Percentiles rank a stretch among this genome's conserved stretches.
These are phyloP conservation scores for Stemphylium lycopersici DNA, from an alignment of 2,329 filamentous ascomycete genomes.

Conservation along the genomic window DNA sequence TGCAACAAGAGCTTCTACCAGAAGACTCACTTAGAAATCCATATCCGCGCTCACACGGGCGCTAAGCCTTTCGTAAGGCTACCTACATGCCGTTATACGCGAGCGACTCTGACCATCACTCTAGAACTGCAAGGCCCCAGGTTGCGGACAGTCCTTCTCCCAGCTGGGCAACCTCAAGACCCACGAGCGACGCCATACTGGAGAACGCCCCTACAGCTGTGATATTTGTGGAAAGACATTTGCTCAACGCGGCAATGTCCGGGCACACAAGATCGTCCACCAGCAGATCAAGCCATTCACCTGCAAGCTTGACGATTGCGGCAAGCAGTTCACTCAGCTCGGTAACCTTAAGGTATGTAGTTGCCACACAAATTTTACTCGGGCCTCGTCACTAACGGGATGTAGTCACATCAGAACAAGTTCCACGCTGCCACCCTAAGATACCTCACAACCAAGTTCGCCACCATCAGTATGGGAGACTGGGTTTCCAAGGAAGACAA, in stretches of 20 bases:
- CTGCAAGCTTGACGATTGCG: constrained; percentile 82
- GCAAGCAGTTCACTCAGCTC: constrained; percentile 86
- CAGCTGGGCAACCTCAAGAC: constrained; percentile 93
- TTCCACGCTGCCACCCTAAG: constrained; percentile 81
- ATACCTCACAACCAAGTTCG: constrained; percentile 73
- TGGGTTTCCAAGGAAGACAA: constrained; percentile 71
- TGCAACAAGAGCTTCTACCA: constrained; percentile 87
- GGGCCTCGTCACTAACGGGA: constrained; percentile 15
- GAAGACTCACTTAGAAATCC: constrained; percentile 91
- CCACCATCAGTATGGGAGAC: constrained; percentile 65
- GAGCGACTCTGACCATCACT: constrained; percentile 15
- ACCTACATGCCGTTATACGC: not conserved
- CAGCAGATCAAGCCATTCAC: constrained; percentile 76
- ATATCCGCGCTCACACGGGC: constrained; percentile 85
- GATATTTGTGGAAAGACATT: constrained; percentile 81
- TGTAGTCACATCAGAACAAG: constrained; percentile 87
- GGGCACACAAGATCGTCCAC: constrained; percentile 83
- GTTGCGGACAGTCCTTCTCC: constrained; percentile 81
- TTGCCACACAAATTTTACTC: too few species aligned
- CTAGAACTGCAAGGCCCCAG: constrained; percentile 70
- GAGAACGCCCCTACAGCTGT: constrained; percentile 83
- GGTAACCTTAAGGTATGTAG: constrained; percentile 82
- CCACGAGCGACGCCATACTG: constrained; percentile 85
- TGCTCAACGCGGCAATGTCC: constrained; percentile 83
- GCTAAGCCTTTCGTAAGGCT: constrained; percentile 82